Evolutionary conservation across 2,329 filamentous ascomycete species (phyloP).

Genomic region (Diaporthe longicolla): DNA sequence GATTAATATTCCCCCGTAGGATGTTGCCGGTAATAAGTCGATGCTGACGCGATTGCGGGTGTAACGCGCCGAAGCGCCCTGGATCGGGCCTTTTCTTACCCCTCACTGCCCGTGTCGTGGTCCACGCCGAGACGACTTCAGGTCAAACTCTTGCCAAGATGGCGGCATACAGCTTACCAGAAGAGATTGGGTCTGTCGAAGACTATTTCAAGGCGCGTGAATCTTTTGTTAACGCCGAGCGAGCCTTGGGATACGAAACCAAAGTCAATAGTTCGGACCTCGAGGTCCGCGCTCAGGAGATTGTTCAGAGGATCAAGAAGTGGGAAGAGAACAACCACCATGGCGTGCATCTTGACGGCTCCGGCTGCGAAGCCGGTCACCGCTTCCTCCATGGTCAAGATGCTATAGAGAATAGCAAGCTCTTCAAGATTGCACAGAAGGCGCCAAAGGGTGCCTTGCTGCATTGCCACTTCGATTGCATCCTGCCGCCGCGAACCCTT

Average conservation of each 20-base stretch:
- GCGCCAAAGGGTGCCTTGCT: conserved; percentile 82
- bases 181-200: neutral
- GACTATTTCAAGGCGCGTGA: conserved; percentile 13
- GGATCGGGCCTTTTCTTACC: neutral
- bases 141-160: neutral
- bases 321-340: conserved; percentile 23
- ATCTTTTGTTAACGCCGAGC: conserved; percentile 16
- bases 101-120: neutral
- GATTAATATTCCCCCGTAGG: neutral
- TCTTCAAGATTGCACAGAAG: conserved; percentile 68
- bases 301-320: conserved; percentile 8
- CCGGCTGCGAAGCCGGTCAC: conserved; percentile 17
- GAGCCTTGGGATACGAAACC: neutral
- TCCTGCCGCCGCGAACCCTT: conserved; percentile 58
- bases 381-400: conserved; percentile 8
- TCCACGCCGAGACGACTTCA: neutral
- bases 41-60: neutral
- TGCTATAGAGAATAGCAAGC: conserved; percentile 64
- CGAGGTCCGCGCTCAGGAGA: neutral
- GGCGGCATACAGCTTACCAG: neutral
- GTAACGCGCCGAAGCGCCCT: neutral
- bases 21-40: neutral
- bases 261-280: neutral
- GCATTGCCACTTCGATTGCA: conserved; percentile 81
- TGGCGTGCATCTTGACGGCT: conserved; percentile 9